Evolutionary conservation across 225 moss, liverwort and hornwort genomes (phyloP).

Genomic region (Climacium dendroides): DNA sequence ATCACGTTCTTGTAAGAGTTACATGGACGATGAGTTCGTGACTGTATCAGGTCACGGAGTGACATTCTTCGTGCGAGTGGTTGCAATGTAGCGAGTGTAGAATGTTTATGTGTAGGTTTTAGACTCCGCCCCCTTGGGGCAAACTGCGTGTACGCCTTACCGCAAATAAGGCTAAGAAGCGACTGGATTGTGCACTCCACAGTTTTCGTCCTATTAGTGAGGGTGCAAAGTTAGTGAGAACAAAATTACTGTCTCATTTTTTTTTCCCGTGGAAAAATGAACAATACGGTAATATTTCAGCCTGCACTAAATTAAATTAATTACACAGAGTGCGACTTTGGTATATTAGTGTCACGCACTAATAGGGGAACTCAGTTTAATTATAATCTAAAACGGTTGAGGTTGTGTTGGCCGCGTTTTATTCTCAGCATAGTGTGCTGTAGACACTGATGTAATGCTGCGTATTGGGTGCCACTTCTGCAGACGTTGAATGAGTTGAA

Average conservation of each 20-base stretch:
- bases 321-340: neutral
- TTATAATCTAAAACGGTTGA: neutral
- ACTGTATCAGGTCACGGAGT: neutral
- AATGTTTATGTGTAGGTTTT: neutral
- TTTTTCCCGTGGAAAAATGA: neutral
- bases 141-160: neutral
- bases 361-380: neutral
- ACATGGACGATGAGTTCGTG: neutral
- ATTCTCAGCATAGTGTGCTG: neutral
- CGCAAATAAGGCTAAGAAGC: neutral
- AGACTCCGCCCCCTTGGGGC: neutral
- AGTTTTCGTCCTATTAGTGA: neutral
- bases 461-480: too few species aligned
- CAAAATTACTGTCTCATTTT: neutral
- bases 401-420: neutral
- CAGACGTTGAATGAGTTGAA: too few species aligned
- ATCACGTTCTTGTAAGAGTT: neutral
- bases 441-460: too few species aligned
- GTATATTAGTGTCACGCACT: neutral
- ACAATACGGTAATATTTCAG: neutral
- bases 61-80: neutral
- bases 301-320: neutral
- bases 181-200: neutral
- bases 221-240: neutral
- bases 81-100: neutral